A percentile compares a stretch with the other conserved stretches of the same genome.
Conservation (phyloP, 345 rosid species). For the Reutealis trisperma region DNA sequence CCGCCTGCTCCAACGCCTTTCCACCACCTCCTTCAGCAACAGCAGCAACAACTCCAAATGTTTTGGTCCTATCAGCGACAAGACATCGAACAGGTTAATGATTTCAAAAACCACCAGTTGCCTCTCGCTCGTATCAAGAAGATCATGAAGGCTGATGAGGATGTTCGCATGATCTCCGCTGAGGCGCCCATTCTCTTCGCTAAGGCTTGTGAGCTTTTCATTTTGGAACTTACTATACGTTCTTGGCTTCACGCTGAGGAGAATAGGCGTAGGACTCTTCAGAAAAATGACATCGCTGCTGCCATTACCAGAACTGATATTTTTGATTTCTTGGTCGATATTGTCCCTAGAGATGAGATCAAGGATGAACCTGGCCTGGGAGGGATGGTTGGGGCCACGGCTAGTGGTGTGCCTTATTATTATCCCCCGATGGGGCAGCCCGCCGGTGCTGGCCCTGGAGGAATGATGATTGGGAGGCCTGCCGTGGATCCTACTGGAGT, state of each 20-base stretch:
- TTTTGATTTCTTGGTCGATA: slow-evolving; percentile 88
- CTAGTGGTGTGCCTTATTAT: slow-evolving; percentile 81
- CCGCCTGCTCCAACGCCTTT: slow-evolving; percentile 46
- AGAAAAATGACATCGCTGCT: slow-evolving; percentile 93
- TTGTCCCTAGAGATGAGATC: slow-evolving; percentile 86
- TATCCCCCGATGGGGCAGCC: slow-evolving; percentile 92
- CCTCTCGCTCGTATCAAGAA: slow-evolving; percentile 95
- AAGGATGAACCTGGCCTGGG: slow-evolving; percentile 73
- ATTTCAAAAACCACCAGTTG: slow-evolving; percentile 95
- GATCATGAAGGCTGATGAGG: slow-evolving; percentile 99
- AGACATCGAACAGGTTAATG: slow-evolving; percentile 89
- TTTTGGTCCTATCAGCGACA: slow-evolving; percentile 90
- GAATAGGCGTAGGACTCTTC: slow-evolving; percentile 87
- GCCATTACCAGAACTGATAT: slow-evolving; percentile 90
- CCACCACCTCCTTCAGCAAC: slow-evolving; percentile 88
- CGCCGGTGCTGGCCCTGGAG: slow-evolving; percentile 46
- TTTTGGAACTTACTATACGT: slow-evolving; percentile 87
- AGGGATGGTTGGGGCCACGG: slow-evolving; percentile 58
- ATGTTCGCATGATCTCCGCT: slow-evolving; percentile 97
- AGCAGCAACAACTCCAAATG: slow-evolving; percentile 86
- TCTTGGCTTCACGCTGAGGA: slow-evolving; percentile 99
- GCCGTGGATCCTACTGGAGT: slow-evolving; percentile 75
- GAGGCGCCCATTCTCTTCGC: slow-evolving; percentile 93
- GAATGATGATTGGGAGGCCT: slow-evolving; percentile 91
- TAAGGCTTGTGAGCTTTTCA: slow-evolving; percentile 95